Conservation (phyloP, 192 early-diverging fungal species). For the Coemansia sp. region DNA sequence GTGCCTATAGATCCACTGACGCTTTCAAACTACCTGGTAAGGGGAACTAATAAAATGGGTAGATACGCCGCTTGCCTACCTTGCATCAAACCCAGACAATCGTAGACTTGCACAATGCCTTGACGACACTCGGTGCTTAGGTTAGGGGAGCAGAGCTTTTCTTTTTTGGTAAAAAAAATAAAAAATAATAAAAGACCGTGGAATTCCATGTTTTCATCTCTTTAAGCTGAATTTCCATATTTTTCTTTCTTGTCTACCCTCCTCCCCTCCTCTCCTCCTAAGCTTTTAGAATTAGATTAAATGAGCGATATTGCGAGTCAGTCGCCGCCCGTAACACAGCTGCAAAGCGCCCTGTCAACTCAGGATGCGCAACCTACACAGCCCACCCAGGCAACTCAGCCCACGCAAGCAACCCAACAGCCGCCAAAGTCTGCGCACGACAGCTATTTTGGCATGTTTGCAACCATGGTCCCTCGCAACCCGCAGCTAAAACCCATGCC, state of each 20-base stretch:
- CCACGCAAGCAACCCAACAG: conserved; percentile 42
- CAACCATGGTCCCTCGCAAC: conserved; percentile 36
- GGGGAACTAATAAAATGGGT: too few species aligned
- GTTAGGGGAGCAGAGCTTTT: too few species aligned
- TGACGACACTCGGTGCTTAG: too few species aligned
- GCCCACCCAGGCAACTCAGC: conserved; percentile 46
- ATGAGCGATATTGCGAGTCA: conserved; percentile 1
- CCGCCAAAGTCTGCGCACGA: conserved; percentile 21
- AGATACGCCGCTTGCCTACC: too few species aligned
- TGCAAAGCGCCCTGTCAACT: neutral
- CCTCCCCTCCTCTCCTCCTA: neutral
- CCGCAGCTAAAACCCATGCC: conserved; percentile 35
- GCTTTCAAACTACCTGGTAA: too few species aligned
- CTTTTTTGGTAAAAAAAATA: too few species aligned
- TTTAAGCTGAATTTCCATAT: neutral
- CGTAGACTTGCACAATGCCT: too few species aligned
- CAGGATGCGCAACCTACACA: conserved; percentile 32
- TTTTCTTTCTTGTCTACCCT: neutral
- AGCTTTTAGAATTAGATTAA: neutral
- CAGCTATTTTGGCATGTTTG: conserved; percentile 28
- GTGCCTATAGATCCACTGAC: neutral
- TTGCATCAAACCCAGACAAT: too few species aligned
- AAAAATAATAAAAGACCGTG: too few species aligned
- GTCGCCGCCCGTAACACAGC: neutral
- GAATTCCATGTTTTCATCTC: neutral